Evolutionary conservation across 2,329 filamentous ascomycete genomes (phyloP).

Genomic region (Phialocephala subalpina): DNA sequence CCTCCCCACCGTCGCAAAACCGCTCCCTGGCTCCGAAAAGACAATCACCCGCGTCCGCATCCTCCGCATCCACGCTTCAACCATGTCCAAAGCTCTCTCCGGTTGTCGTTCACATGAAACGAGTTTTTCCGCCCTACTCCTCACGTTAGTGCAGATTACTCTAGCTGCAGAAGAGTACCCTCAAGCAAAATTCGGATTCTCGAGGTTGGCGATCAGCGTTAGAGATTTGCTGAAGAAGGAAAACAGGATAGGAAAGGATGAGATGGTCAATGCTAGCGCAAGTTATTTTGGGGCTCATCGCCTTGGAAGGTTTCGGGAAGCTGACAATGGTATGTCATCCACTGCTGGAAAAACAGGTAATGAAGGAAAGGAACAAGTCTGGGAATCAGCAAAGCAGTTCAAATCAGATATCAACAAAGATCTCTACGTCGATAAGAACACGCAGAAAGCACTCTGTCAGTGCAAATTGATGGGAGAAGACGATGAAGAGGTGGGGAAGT

Average conservation of each 20-base stretch:
- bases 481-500: slow-evolving; percentile 25
- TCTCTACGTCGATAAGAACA: slow-evolving; percentile 17
- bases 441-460: slow-evolving; percentile 20
- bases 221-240: slow-evolving; percentile 18
- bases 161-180: slow-evolving; percentile 30
- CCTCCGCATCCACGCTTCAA: slow-evolving; percentile 20
- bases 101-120: slow-evolving; percentile 28
- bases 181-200: slow-evolving; percentile 22
- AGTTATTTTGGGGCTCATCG: slow-evolving; percentile 21
- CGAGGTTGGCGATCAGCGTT: slow-evolving; percentile 26
- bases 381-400: slow-evolving; percentile 25
- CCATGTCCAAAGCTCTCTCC: slow-evolving; percentile 15
- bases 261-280: slow-evolving; percentile 26
- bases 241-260: slow-evolving; percentile 11
- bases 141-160: slow-evolving; percentile 27
- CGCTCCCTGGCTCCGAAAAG: slow-evolving; percentile 16
- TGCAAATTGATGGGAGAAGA: slow-evolving; percentile 29
- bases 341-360: not conserved
- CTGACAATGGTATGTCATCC: not conserved
- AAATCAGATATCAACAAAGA: slow-evolving; percentile 24
- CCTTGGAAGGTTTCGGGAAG: slow-evolving; percentile 22
- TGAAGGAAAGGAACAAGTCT: slow-evolving; percentile 10
- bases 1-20: slow-evolving; percentile 23
- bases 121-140: slow-evolving; percentile 29
- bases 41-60: slow-evolving; percentile 18